Evolutionary conservation across 1,284 basidiomycete species (phyloP).

Genomic region (Veloboletus limbatus): DNA sequence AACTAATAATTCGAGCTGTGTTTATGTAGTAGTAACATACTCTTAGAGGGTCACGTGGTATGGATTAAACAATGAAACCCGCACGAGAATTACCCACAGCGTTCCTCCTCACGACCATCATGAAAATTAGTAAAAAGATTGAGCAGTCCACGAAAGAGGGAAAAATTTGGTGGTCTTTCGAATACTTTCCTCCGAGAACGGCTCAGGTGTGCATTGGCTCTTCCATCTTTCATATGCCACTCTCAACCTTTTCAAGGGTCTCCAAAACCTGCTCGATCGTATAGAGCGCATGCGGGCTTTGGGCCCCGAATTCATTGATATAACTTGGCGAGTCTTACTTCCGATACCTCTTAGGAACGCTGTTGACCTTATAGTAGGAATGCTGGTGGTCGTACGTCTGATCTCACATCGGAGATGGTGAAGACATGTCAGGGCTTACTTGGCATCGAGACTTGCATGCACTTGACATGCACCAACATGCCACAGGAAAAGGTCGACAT

Average conservation of each 20-base stretch:
- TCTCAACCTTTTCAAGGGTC: slow-evolving; percentile 53
- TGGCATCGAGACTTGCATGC: slow-evolving; percentile 97
- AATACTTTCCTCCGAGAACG: slow-evolving; percentile 94
- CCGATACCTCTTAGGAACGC: neutral
- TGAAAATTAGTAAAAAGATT: slow-evolving; percentile 93
- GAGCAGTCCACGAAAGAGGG: slow-evolving; percentile 78
- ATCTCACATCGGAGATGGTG: slow-evolving; percentile 92
- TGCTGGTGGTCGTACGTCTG: slow-evolving; percentile 92
- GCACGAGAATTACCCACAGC: no score
- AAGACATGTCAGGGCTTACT: slow-evolving; percentile 92
- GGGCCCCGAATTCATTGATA: slow-evolving; percentile 98
- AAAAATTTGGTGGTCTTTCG: slow-evolving; percentile 93
- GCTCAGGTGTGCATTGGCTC: slow-evolving; percentile 65
- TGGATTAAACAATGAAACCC: slow-evolving; percentile 11
- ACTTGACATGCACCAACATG: slow-evolving; percentile 99
- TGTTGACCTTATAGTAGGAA: slow-evolving; percentile 57
- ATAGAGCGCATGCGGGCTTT: slow-evolving; percentile 96
- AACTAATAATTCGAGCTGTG: no score
- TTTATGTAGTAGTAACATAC: neutral
- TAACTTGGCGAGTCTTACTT: slow-evolving; percentile 74
- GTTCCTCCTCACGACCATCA: slow-evolving; percentile 35
- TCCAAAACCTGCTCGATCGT: slow-evolving; percentile 93
- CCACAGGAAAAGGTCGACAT: slow-evolving; percentile 91
- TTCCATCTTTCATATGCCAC: neutral
- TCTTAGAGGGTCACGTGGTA: slow-evolving; percentile 24